A percentile compares a stretch with the other conserved stretches of the same genome.
Conservation (phyloP, 2,329 filamentous ascomycete genomes). For the Talaromyces pinophilus region DNA sequence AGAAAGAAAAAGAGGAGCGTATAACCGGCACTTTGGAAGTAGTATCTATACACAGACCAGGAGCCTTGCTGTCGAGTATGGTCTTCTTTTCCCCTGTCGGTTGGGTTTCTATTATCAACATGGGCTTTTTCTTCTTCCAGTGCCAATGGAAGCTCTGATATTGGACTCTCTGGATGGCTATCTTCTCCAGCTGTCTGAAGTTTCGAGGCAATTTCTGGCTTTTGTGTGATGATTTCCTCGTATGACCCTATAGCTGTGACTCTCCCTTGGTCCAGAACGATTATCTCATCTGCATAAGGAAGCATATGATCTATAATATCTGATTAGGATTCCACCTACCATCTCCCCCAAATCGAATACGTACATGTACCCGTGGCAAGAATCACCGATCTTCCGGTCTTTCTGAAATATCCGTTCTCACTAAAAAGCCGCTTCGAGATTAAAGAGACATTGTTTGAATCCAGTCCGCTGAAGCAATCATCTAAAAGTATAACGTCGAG, state of each 20-base stretch:
- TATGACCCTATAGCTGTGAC: not conserved
- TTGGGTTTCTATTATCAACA: not conserved
- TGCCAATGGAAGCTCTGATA: not conserved
- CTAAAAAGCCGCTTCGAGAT: conserved; percentile 16
- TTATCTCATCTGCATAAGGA: conserved; percentile 3
- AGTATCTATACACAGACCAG: conserved; percentile 45
- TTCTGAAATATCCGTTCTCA: conserved; percentile 15
- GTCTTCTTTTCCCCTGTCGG: not conserved
- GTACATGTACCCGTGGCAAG: conserved; percentile 17
- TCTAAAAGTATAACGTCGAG: conserved; percentile 17
- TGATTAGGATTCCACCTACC: conserved; percentile 30
- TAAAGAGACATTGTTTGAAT: conserved; percentile 10
- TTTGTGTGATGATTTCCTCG: conserved; percentile 35
- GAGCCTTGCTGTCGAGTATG: conserved; percentile 25
- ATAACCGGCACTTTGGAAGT: conserved; percentile 42
- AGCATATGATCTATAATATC: conserved; percentile 3
- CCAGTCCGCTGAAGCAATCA: conserved; percentile 22
- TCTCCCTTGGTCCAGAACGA: conserved; percentile 9
- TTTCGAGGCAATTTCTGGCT: conserved; percentile 10
- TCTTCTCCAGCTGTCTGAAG: not conserved
- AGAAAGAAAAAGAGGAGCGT: conserved; percentile 39
- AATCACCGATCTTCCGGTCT: conserved; percentile 10
- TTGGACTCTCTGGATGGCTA: not conserved
- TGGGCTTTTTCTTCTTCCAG: not conserved
- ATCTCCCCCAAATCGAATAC: conserved; percentile 39